A percentile compares a stretch with the other conserved stretches of the same genome.
Evolutionary conservation across 2,329 filamentous ascomycete species (phyloP).

Genomic region (Rugonectria rugulosa): DNA sequence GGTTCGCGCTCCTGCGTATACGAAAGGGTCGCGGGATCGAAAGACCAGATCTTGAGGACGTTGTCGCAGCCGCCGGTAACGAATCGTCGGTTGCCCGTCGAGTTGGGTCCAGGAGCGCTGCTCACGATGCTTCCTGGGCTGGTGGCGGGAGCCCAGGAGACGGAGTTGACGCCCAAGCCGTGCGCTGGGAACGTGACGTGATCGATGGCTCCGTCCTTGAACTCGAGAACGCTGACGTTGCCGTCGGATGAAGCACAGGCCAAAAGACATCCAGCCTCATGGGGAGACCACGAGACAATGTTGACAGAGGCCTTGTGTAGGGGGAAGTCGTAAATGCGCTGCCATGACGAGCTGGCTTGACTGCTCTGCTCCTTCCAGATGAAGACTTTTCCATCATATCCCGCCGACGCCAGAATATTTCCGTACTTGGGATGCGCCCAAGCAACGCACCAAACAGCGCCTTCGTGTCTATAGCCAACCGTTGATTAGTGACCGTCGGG

Average conservation of each 20-base stretch:
- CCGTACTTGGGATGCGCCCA: constrained; percentile 99
- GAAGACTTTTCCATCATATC: constrained; percentile 97
- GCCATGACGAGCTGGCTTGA: constrained; percentile 67
- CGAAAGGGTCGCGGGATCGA: constrained; percentile 66
- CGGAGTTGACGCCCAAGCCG: constrained; percentile 92
- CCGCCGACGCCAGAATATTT: constrained; percentile 93
- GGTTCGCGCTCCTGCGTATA: constrained; percentile 70
- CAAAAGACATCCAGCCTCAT: constrained; percentile 92
- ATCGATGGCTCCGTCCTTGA: constrained; percentile 94
- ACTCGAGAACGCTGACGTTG: constrained; percentile 92
- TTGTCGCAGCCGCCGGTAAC: constrained; percentile 97
- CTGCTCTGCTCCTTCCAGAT: constrained; percentile 91
- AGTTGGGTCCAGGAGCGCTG: constrained; percentile 66
- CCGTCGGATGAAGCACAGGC: constrained; percentile 95
- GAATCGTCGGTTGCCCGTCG: constrained; percentile 77
- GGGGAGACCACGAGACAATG: constrained; percentile 96
- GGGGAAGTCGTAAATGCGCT: constrained; percentile 90
- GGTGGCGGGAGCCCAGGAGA: constrained; percentile 91
- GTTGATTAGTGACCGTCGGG: constrained; percentile 21
- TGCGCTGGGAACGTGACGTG: constrained; percentile 91
- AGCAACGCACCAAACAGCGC: constrained; percentile 95
- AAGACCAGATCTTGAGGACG: constrained; percentile 91
- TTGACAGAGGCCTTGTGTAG: constrained; percentile 97
- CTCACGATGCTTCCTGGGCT: constrained; percentile 85
- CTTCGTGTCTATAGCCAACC: constrained; percentile 76